Evolutionary conservation across 106 monocot species (phyloP), one percentile per base, ranked within the genome.

Genomic region (Xerophyta viscosa): DNA sequence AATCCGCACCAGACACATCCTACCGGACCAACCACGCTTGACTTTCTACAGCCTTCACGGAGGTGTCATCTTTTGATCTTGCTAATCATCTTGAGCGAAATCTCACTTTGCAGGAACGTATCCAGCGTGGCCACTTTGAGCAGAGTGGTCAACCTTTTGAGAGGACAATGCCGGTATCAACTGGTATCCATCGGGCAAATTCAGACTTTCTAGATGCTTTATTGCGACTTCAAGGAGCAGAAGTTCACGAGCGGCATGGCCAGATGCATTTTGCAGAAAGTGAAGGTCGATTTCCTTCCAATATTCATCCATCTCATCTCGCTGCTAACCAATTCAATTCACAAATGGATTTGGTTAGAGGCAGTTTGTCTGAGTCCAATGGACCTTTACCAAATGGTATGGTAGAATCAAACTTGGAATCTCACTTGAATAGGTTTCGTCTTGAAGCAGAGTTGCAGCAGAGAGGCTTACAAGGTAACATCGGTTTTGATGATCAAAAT

Each of bases 171-270:
- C 37, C 68, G 37, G 31, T 56, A 21, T 62, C 62, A 62, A 54
- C 54, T 30, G 66, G 63, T 63, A 54, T 24, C 47, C 58, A 52
- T 46, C 47, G 48, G 14, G 60, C 66, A 39, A 73, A 72, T 49
- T 28, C 60, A 18, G 85, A 96, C 13, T 30, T 76, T 53, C 27
- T 63, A 28, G 70, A 83, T 63, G 71, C 69, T 12, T 31, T 87
- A n/a, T 66, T 80, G 55, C 67, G 75, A 4, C 50, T 78, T 58
- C 74, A 78, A 56, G 87, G 71, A 3, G 24, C 76, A 8, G 85
- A 74, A 57, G 25, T 61, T n/a, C 63, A 70, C 46, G 79, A 79
- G 7, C 51, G 68, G n/a, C 69, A 26, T 24, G 61, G 57, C 50
- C 66, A 75, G 18, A 36, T 75, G 48, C 57, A 82, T 29, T 27